These are phyloP conservation scores for Aspergillus fumigatus DNA, from an alignment of 2,329 filamentous ascomycete genomes.

Conservation along the genomic window DNA sequence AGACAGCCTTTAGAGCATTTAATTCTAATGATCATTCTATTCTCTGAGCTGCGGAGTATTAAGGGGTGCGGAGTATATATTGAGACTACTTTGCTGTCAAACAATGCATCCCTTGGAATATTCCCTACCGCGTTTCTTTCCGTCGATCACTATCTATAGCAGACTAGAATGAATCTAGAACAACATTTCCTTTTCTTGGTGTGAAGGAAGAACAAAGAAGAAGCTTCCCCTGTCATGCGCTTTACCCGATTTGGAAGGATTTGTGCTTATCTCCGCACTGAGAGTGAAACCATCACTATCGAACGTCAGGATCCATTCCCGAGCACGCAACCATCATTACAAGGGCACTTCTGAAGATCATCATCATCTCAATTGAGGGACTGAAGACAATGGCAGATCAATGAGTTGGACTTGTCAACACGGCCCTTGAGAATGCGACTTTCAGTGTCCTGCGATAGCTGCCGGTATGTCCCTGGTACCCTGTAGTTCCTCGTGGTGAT, in stretches of 20 bases:
- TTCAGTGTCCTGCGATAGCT: slow-evolving; percentile 33
- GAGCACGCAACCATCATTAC: neutral
- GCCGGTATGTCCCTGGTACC: slow-evolving; percentile 22
- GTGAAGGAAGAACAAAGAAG: neutral
- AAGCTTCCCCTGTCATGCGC: neutral
- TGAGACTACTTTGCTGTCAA: neutral
- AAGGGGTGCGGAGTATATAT: too few species aligned
- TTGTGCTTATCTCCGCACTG: neutral
- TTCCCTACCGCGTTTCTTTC: neutral
- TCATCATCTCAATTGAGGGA: neutral
- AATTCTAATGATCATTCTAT: neutral
- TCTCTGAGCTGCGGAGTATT: neutral
- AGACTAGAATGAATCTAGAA: neutral
- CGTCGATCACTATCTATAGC: too few species aligned
- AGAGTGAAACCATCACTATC: neutral
- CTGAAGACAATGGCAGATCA: neutral
- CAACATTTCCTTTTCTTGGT: neutral
- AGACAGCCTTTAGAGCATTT: neutral
- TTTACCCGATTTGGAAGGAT: neutral
- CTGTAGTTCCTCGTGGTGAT: neutral
- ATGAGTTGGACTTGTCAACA: neutral
- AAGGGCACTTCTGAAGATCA: neutral
- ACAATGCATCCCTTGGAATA: neutral
- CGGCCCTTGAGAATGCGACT: slow-evolving; percentile 23
- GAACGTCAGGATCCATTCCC: neutral